Conservation (phyloP, 2,329 filamentous ascomycete species). For the Fusarium verrucosum region DNA sequence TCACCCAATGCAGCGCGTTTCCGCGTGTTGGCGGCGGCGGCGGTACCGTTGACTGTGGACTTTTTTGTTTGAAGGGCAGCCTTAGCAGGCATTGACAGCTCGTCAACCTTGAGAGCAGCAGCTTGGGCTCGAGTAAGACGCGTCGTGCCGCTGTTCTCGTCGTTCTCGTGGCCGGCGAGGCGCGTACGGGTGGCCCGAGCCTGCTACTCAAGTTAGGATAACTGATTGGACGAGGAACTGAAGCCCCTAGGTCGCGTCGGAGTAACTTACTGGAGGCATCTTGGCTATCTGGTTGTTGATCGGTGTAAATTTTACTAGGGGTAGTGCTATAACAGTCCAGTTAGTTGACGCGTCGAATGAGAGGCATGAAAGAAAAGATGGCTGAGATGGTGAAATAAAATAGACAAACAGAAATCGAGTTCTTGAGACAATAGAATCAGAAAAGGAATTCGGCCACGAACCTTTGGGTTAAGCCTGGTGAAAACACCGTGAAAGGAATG, state of each 20-base stretch:
- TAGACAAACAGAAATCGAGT: constrained; percentile 13
- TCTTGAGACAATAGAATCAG: constrained; percentile 47
- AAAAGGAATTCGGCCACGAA: constrained; percentile 46
- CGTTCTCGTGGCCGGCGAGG: constrained; percentile 88
- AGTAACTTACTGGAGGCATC: constrained; percentile 51
- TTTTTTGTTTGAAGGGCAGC: constrained; percentile 78
- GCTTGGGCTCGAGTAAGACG: constrained; percentile 94
- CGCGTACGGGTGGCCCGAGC: constrained; percentile 77
- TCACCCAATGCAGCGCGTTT: constrained; percentile 90
- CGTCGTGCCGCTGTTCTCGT: constrained; percentile 83
- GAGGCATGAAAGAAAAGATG: constrained; percentile 16
- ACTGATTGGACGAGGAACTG: not conserved
- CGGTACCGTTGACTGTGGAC: constrained; percentile 59
- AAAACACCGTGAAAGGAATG: constrained; percentile 52
- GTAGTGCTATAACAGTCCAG: constrained; percentile 23
- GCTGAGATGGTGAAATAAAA: constrained; percentile 9
- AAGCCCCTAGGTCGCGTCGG: constrained; percentile 23
- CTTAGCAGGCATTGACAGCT: constrained; percentile 64
- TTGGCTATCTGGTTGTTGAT: constrained; percentile 43
- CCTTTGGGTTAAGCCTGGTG: constrained; percentile 50
- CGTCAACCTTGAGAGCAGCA: constrained; percentile 75
- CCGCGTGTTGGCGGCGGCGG: constrained; percentile 61
- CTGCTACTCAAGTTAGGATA: constrained; percentile 50
- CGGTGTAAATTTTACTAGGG: constrained; percentile 35
- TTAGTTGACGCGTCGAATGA: constrained; percentile 43